A percentile compares a stretch with the other conserved stretches of the same genome.
Evolutionary conservation across 257 asterid species (phyloP).

Genomic region (Mentha longifolia): DNA sequence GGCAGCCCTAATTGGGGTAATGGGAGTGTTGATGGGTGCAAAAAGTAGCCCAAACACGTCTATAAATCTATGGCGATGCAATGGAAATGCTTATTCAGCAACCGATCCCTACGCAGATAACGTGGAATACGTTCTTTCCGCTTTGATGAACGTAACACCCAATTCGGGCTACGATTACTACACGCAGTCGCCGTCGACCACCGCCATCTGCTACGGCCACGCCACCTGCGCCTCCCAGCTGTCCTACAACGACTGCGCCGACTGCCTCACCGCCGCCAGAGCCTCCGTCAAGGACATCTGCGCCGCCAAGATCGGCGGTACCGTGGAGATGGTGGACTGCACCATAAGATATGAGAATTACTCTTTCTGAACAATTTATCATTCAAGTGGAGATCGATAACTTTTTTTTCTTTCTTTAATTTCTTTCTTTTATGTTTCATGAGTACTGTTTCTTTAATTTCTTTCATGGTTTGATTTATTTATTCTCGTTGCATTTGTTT

Average conservation of each 20-base stretch:
- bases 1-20: no score
- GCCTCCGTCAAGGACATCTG: constrained; percentile 21
- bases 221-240: constrained; percentile 28
- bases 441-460: no score
- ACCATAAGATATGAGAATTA: constrained; percentile 37
- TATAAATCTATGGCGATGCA: constrained; percentile 1
- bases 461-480: no score
- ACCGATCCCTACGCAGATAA: constrained; percentile 24
- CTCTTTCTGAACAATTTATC: background rate
- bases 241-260: constrained; percentile 36
- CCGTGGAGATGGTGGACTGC: constrained; percentile 34
- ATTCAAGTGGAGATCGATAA: no score
- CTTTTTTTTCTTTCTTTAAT: no score
- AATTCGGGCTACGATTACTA: constrained; percentile 33
- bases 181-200: constrained; percentile 25
- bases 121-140: constrained; percentile 32
- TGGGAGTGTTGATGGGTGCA: background rate
- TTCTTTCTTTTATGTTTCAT: background rate
- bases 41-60: constrained; percentile 33
- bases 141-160: constrained; percentile 39
- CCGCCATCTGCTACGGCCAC: constrained; percentile 36
- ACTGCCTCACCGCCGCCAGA: constrained; percentile 30
- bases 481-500: no score
- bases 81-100: background rate
- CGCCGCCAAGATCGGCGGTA: constrained; percentile 15